Conservation (phyloP, 139 green algal genomes). For the Coelastrella sp. region DNA sequence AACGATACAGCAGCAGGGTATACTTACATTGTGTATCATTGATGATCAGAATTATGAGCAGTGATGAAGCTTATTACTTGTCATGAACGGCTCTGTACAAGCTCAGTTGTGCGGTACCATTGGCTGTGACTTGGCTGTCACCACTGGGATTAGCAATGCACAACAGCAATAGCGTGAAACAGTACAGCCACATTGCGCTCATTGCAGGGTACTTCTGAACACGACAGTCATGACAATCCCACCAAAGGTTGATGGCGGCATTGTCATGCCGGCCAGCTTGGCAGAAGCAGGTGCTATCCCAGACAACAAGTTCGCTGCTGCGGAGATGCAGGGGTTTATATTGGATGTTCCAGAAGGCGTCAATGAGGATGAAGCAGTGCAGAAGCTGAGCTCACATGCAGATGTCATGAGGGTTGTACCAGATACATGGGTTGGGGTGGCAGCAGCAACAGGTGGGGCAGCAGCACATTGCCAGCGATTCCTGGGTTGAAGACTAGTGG, state of each 20-base stretch:
- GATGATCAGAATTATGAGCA: too few species aligned
- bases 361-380: slow-evolving; percentile 18
- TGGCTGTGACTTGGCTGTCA: too few species aligned
- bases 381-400: slow-evolving; percentile 13
- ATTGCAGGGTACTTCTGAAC: background rate
- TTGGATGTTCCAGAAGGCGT: slow-evolving; percentile 31
- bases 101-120: too few species aligned
- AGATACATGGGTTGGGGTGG: slow-evolving; percentile 40
- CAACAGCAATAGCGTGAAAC: too few species aligned
- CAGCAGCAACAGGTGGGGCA: slow-evolving; percentile 16
- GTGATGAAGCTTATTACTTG: too few species aligned
- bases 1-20: too few species aligned
- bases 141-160: too few species aligned
- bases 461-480: background rate
- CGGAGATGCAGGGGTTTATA: slow-evolving; percentile 11
- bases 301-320: background rate
- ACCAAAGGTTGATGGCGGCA: background rate
- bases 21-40: too few species aligned
- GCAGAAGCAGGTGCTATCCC: background rate
- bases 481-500: background rate
- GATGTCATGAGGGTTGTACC: slow-evolving; percentile 32
- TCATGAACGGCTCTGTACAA: too few species aligned
- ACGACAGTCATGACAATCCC: slow-evolving; percentile 4
- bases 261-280: slow-evolving; percentile 21
- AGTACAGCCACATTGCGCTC: background rate